phyloP scores from a whole-genome alignment of 2,329 filamentous ascomycete genomes.

The Aspergillus sp. region DNA sequence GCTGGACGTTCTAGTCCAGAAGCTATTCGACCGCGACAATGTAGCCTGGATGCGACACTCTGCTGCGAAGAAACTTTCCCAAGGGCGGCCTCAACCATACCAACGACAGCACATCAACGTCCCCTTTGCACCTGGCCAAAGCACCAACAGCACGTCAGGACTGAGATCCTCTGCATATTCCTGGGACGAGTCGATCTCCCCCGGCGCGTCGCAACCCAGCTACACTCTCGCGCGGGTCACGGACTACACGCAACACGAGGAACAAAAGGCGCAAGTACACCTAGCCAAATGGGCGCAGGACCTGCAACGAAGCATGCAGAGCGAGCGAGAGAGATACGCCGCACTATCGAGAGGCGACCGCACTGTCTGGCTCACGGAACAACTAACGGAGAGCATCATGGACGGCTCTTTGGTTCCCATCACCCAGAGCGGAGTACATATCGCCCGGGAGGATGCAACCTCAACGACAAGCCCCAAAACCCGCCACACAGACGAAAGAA shows the following conservation, averaged over 20 bases:
- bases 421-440: constrained; percentile 27
- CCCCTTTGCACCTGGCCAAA: constrained; percentile 23
- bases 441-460: constrained; percentile 15
- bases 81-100: constrained; percentile 49
- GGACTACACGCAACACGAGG: constrained; percentile 51
- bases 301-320: constrained; percentile 64
- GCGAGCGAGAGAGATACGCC: constrained; percentile 62
- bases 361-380: constrained; percentile 59
- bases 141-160: constrained; percentile 1
- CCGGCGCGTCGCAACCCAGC: constrained; percentile 30
- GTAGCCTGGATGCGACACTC: constrained; percentile 73
- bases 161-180: constrained; percentile 17
- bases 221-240: constrained; percentile 53
- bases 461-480: too few relatives aligned
- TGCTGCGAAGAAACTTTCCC: constrained; percentile 70
- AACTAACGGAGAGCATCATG: constrained; percentile 56
- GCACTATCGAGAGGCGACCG: constrained; percentile 53
- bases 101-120: constrained; percentile 9
- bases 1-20: constrained; percentile 57
- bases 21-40: constrained; percentile 68
- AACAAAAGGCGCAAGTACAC: constrained; percentile 56
- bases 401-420: constrained; percentile 54
- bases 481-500: too few relatives aligned
- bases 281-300: constrained; percentile 76
- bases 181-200: constrained; percentile 17